Percentiles rank a stretch among this genome's conserved stretches.
phyloP scores from a whole-genome alignment of 208 protist genomes.

The Leptomonas pyrrhocoris region DNA sequence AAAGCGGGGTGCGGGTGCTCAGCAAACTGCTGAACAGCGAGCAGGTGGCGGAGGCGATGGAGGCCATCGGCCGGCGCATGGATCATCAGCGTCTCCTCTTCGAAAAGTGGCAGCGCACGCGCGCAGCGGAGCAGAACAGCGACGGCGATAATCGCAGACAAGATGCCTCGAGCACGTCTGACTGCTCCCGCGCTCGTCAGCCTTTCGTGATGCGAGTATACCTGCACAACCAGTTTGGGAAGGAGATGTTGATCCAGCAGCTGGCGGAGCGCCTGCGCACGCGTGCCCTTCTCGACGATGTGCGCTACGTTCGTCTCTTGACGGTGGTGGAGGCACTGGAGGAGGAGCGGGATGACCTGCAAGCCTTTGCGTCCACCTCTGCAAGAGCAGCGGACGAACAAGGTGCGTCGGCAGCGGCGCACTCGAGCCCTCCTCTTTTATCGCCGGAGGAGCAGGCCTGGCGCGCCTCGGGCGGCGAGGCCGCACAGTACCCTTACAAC shows the following conservation, averaged over 20 bases:
- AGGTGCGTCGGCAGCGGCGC: not conserved
- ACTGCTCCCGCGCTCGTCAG: constrained; percentile 1
- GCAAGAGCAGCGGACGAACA: not conserved
- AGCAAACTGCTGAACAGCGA: constrained; percentile 63
- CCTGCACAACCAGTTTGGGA: constrained; percentile 86
- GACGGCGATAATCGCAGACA: not conserved
- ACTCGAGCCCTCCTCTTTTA: not conserved
- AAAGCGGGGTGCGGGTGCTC: constrained; percentile 31
- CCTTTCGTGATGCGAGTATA: constrained; percentile 73
- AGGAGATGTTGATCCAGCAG: constrained; percentile 71
- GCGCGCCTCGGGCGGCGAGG: constrained; percentile 33
- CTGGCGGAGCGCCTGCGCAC: constrained; percentile 59
- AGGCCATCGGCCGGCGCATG: constrained; percentile 73
- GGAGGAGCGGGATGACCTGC: constrained; percentile 23
- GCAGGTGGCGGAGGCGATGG: constrained; percentile 73
- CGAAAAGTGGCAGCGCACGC: not conserved
- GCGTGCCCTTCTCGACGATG: constrained; percentile 57
- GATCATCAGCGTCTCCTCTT: constrained; percentile 46
- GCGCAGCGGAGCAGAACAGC: not conserved
- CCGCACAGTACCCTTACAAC: constrained; percentile 37
- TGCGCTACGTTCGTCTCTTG: constrained; percentile 50
- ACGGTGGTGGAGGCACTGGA: constrained; percentile 46
- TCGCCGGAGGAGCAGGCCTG: constrained; percentile 28
- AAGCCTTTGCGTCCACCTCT: not conserved
- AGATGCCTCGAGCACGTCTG: not conserved